A percentile compares a stretch with the other conserved stretches of the same genome.
phyloP scores from a whole-genome alignment of 257 asterid species.

The Osmanthus fragrans region DNA sequence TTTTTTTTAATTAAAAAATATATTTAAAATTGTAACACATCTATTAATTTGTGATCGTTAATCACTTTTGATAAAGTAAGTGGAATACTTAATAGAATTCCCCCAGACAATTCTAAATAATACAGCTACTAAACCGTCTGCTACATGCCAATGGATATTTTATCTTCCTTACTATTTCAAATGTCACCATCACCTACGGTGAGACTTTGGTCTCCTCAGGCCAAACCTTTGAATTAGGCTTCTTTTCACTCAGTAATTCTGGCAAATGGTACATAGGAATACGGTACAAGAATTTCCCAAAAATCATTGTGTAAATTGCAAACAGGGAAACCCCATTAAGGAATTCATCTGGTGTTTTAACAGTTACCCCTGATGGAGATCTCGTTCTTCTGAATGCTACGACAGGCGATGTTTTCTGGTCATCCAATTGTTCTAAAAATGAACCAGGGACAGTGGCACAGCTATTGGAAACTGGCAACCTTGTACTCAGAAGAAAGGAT shows the following conservation, averaged over 20 bases:
- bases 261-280: neutral
- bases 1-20: no score
- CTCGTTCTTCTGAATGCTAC: neutral
- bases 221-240: neutral
- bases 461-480: neutral
- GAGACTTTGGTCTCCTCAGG: constrained; percentile 16
- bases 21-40: no score
- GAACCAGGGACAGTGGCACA: neutral
- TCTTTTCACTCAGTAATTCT: constrained; percentile 11
- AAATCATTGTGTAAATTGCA: neutral
- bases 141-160: neutral
- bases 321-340: neutral
- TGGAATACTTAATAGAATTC: no score
- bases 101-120: no score
- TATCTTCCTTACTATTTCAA: neutral
- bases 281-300: neutral
- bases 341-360: neutral
- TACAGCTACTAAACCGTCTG: no score
- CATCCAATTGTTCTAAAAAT: neutral
- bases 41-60: no score
- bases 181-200: neutral
- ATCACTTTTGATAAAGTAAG: no score
- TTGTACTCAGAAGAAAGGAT: neutral
- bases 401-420: neutral
- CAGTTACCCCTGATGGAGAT: neutral